phyloP scores from a whole-genome alignment of 2,329 filamentous ascomycete genomes.

The Sporothrix euskadiensis region DNA sequence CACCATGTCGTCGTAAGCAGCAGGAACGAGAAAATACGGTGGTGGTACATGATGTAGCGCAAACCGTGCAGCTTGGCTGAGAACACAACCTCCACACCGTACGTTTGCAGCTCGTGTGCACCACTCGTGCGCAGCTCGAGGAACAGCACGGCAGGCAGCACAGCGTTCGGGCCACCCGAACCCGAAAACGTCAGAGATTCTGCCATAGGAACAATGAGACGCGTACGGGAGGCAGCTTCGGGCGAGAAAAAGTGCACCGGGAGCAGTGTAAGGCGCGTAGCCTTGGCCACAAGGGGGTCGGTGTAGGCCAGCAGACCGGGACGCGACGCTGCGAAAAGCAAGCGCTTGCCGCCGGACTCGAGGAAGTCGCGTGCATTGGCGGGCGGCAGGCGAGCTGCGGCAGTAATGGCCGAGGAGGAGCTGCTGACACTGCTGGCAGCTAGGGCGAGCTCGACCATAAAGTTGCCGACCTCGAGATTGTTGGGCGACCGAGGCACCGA shows the following conservation, averaged over 20 bases:
- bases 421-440: constrained; percentile 43
- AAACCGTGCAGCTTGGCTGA: constrained; percentile 75
- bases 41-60: constrained; percentile 83
- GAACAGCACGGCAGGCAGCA: constrained; percentile 50
- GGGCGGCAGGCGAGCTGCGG: constrained; percentile 37
- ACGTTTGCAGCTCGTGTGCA: constrained; percentile 69
- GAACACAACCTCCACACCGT: constrained; percentile 67
- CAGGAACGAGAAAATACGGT: constrained; percentile 68
- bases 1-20: constrained; percentile 74
- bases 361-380: constrained; percentile 39
- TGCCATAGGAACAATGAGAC: constrained; percentile 68
- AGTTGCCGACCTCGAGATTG: constrained; percentile 82
- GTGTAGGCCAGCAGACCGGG: constrained; percentile 79
- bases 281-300: constrained; percentile 65
- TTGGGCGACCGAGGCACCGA: constrained; percentile 73
- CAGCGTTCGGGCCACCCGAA: constrained; percentile 37
- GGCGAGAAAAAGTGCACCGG: constrained; percentile 70
- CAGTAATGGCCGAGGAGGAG: constrained; percentile 9
- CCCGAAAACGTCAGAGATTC: constrained; percentile 67
- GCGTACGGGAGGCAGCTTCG: constrained; percentile 61
- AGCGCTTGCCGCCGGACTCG: constrained; percentile 38
- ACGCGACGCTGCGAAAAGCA: constrained; percentile 67
- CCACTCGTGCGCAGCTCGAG: constrained; percentile 62
- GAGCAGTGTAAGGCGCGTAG: constrained; percentile 62
- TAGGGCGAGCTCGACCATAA: constrained; percentile 84